These are phyloP conservation scores for Kwoniella sp. DNA, from an alignment of 768 basidiomycete genomes.

Conservation along the genomic window DNA sequence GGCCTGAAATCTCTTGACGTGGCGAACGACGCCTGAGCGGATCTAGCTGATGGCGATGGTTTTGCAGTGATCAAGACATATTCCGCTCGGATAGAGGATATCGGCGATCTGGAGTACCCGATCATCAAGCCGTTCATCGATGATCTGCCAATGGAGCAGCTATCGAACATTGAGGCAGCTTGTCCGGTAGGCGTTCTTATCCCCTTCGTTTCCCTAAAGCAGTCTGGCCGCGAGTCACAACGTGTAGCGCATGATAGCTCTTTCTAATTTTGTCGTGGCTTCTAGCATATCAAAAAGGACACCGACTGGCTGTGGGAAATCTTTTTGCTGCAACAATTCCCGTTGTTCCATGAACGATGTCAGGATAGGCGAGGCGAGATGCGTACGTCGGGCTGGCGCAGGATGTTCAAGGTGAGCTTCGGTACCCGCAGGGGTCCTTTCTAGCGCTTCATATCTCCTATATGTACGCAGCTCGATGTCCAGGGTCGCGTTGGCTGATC, in stretches of 20 bases:
- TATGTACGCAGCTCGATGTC: background rate
- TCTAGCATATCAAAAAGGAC: conserved; percentile 43
- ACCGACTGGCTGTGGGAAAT: conserved; percentile 50
- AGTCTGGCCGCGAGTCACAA: no score
- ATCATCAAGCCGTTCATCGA: conserved; percentile 37
- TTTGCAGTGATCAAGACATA: conserved; percentile 36
- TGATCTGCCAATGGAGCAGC: conserved; percentile 38
- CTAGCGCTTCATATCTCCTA: background rate
- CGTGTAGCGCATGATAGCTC: background rate
- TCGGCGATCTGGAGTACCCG: conserved; percentile 42
- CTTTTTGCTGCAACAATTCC: conserved; percentile 35
- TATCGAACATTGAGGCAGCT: conserved; percentile 34
- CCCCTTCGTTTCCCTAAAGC: no score
- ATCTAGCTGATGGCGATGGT: conserved; percentile 4
- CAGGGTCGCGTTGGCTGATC: no score
- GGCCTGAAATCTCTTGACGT: no score
- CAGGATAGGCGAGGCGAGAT: conserved; percentile 30
- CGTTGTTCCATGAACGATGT: conserved; percentile 36
- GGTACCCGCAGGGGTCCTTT: background rate
- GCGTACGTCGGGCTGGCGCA: conserved; percentile 44
- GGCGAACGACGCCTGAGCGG: background rate
- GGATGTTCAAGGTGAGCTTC: conserved; percentile 44
- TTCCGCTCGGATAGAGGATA: conserved; percentile 37
- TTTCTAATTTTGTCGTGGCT: background rate
- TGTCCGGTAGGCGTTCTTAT: conserved; percentile 32